Conservation (phyloP, 441 rosid genomes). For the Bruguiera hainesii region DNA sequence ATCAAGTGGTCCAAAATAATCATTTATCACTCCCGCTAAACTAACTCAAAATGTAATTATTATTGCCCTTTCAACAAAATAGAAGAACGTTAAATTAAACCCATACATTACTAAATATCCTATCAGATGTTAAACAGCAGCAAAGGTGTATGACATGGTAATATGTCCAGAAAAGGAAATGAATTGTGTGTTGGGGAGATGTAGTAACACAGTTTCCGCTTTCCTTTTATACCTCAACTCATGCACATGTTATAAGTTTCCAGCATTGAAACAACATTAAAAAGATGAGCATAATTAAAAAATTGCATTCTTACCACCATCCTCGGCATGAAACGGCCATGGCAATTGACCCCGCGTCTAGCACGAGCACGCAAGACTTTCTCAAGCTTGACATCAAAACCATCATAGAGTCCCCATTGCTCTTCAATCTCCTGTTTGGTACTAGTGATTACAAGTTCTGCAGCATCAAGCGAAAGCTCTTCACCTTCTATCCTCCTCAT, state of each 20-base stretch:
- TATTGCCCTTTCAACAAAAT: background rate
- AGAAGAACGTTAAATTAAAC: background rate
- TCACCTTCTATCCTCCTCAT: constrained; percentile 94
- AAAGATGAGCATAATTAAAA: background rate
- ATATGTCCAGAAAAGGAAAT: background rate
- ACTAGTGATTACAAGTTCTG: constrained; percentile 95
- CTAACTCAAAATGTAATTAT: no score
- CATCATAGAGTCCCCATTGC: constrained; percentile 99
- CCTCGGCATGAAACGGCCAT: constrained; percentile 94
- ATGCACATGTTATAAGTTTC: background rate
- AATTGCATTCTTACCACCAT: constrained; percentile 65
- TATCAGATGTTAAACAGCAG: background rate
- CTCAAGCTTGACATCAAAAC: constrained; percentile 96
- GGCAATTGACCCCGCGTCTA: constrained; percentile 92
- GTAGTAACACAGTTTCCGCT: no score
- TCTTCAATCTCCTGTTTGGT: constrained; percentile 95
- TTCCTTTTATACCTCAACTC: background rate
- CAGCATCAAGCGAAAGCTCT: constrained; percentile 94
- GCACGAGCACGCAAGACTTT: constrained; percentile 91
- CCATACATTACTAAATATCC: no score
- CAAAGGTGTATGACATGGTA: background rate
- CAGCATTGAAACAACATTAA: background rate
- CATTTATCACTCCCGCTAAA: no score
- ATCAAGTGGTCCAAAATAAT: constrained; percentile 9
- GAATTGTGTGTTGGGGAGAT: background rate